Base-by-base conservation (phyloP, 108 stramenopile species). In the Nitzschia palea region DNA sequence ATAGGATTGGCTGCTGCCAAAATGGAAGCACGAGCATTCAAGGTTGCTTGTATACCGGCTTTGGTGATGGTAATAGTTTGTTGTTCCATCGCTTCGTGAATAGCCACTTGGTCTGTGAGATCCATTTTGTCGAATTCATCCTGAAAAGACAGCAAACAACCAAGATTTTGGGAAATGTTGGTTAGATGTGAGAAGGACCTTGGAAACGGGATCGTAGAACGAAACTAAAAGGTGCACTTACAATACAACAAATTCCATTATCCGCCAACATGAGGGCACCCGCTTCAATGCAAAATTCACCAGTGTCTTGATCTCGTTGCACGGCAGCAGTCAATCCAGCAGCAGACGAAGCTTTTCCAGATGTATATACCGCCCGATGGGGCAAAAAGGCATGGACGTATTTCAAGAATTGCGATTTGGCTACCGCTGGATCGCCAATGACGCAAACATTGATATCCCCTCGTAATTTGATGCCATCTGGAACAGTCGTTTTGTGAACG, bases 41-140 rank as follows among this genome's bases (percentile, higher is more conserved):
- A 81, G 1, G 97, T 98, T 8, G 99, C 98, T 68, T 97, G 97
- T 37, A 99, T 99, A 51, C 99, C 99, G 18, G 99, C 98, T 76
- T 98, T 98, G 61, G 99, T 98, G 69, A 99, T 98, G 70, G 88
- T 95, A 69, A 99, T 99, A 1, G 99, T 98, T 80, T 99, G 99
- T 68, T 98, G 96, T 84, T 99, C 97, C 91, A 99, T 97, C 5
- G 97, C 97, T 74, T 98, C 98, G 80, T 98, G 99, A 70, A 97
- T 95, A 4, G 94, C 95, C 26, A 97, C 98, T 84, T 97, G 97
- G 78, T 99, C 98, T n/a, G 80, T 78, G 25, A 70, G 82, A 53
- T 98, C 97, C 98, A 99, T 99, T 80, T 98, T 96, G 53, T 98
- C 97, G 32, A 85, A 88, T 51, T 85, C 84, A 51, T 67, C 65